A percentile compares a stretch with the other conserved stretches of the same genome.
Conservation (phyloP, 169 alveolate species). For the Plasmodium berghei region DNA sequence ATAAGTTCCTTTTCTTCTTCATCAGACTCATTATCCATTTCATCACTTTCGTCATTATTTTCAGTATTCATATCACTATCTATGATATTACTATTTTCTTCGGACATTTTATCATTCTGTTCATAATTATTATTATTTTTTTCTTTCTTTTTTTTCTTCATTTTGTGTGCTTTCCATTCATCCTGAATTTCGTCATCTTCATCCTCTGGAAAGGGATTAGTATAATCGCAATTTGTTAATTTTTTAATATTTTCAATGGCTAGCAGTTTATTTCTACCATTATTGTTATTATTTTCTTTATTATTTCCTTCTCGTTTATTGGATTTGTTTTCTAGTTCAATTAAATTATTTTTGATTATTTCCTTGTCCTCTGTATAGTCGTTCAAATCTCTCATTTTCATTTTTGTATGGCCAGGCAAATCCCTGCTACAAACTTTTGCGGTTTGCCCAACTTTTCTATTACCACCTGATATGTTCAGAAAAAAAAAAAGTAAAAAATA, state of each 20-base stretch:
- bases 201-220: slow-evolving; percentile 71
- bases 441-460: slow-evolving; percentile 78
- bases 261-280: slow-evolving; percentile 5
- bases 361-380: slow-evolving; percentile 65
- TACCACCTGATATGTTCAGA: slow-evolving; percentile 41
- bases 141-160: neutral
- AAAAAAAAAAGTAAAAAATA: neutral
- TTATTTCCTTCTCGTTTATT: neutral
- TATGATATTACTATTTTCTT: neutral
- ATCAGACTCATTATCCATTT: slow-evolving; percentile 17
- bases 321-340: slow-evolving; percentile 25
- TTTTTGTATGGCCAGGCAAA: slow-evolving; percentile 82
- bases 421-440: slow-evolving; percentile 85
- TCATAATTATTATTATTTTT: neutral
- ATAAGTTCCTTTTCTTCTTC: slow-evolving; percentile 91
- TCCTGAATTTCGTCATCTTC: slow-evolving; percentile 74
- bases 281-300: neutral
- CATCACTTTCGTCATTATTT: neutral
- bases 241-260: slow-evolving; percentile 75
- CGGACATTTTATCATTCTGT: neutral
- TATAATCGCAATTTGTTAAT: slow-evolving; percentile 35
- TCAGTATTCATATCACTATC: neutral
- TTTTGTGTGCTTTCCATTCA: slow-evolving; percentile 23
- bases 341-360: slow-evolving; percentile 36
- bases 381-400: slow-evolving; percentile 80